Base-by-base conservation (phyloP, 805 yeast species). In the Spathaspora hagerdaliae region DNA sequence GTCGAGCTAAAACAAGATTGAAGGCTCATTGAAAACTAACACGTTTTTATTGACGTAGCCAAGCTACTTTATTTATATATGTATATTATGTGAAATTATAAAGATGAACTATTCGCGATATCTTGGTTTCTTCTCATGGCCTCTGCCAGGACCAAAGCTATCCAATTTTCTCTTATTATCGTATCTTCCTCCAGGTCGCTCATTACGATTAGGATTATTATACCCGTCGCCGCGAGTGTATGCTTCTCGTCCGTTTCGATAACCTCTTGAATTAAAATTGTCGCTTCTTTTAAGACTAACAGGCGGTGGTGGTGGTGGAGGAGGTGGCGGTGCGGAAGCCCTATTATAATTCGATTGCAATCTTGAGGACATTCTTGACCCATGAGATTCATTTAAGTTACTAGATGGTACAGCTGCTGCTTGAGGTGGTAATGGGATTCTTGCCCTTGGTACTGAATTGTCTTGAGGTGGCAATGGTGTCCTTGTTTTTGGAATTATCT, bases 71-170 rank as follows among this genome's bases (percentile, higher is more conserved):
- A 19, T 19, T 19, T 19, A 19, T 19, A 19, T 19, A 19, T 19
- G 24, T 19, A 19, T 3, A 19, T 19, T 19, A 19, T 19, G 24
- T 19, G 5, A 19, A 19, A 19, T 19, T 19, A 19, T 19, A 19
- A 19, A 38, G 12, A n/a, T 37, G 26, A 26, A 38, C 26, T 38
- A 14, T 38, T 42, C 14, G 44, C 47, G 64, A 48, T 62, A 58
- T 44, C 61, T 65, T 42, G 53, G 57, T 47, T 59, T 64, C 45
- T 68, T 68, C 37, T 64, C 68, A 43, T 60, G 57, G 5, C 54
- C 51, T 32, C 59, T 50, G n/a, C 55, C 55, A 9, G 32, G 32
- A 42, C 47, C 47, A 38, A 52, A 52, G 36, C 48, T 51, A 14
- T 64, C 69, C 41, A 41, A 46, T 38, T 56, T 55, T 44, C 69